A percentile compares a stretch with the other conserved stretches of the same genome.
Conservation (phyloP, 2,329 filamentous ascomycete genomes). For the Pseudocercospora fijiensis region DNA sequence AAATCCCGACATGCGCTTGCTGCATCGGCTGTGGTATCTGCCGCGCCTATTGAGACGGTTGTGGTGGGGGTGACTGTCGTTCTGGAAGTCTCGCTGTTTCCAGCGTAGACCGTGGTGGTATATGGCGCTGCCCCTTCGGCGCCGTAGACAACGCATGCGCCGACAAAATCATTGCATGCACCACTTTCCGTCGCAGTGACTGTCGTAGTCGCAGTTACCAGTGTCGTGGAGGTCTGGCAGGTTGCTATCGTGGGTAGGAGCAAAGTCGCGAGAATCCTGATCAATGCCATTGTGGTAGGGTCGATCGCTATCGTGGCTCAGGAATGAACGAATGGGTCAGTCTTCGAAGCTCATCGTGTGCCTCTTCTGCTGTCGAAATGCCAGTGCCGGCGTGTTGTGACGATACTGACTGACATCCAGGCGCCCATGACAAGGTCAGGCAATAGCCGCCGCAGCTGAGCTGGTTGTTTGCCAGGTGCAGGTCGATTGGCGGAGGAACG, state of each 20-base stretch:
- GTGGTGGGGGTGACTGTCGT: conserved; percentile 15
- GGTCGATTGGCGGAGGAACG: conserved; percentile 2
- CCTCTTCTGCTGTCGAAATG: neutral
- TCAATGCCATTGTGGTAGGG: neutral
- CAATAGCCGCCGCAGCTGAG: no score
- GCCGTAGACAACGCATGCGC: conserved; percentile 22
- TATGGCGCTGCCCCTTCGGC: conserved; percentile 7
- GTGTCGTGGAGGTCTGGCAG: conserved; percentile 17
- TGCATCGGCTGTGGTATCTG: conserved; percentile 6
- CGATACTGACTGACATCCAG: no score
- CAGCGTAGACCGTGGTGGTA: conserved; percentile 19
- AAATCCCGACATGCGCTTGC: conserved; percentile 20
- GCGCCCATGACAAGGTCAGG: no score
- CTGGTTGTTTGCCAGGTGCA: neutral
- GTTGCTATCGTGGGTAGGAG: neutral
- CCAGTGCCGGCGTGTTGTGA: neutral
- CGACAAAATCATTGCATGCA: conserved; percentile 19
- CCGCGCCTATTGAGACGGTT: conserved; percentile 11
- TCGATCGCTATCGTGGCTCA: neutral
- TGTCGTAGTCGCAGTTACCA: conserved; percentile 20
- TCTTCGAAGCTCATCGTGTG: neutral
- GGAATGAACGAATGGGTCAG: neutral
- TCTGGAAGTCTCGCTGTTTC: neutral
- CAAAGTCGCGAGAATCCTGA: neutral
- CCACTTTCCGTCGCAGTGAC: conserved; percentile 11